phyloP scores from a whole-genome alignment of 192 early-diverging fungal genomes.

The Gigaspora rosea region DNA sequence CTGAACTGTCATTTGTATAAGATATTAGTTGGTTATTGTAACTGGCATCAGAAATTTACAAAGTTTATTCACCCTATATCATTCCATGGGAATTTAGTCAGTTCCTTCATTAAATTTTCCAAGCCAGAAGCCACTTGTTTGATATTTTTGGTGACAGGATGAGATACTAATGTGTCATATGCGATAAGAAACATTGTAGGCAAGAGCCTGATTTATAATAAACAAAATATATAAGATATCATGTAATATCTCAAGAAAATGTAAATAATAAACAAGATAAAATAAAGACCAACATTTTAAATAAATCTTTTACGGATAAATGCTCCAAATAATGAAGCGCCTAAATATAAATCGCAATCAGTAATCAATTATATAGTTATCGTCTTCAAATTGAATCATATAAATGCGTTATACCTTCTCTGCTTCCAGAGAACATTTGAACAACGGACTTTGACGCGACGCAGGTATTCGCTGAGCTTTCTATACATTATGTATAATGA shows the following conservation, averaged over 20 bases:
- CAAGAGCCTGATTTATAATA: slow-evolving; percentile 52
- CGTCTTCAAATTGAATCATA: slow-evolving; percentile 27
- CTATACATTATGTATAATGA: slow-evolving; percentile 30
- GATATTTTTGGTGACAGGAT: slow-evolving; percentile 53
- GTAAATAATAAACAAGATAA: not conserved
- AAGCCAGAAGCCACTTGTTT: slow-evolving; percentile 45
- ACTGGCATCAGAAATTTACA: not conserved
- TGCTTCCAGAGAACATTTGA: slow-evolving; percentile 74
- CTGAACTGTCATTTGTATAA: slow-evolving; percentile 18
- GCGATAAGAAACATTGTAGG: slow-evolving; percentile 74
- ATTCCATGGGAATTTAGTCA: slow-evolving; percentile 51
- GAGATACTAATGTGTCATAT: slow-evolving; percentile 70
- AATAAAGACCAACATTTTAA: slow-evolving; percentile 48
- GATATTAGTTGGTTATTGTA: not conserved
- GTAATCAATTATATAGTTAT: slow-evolving; percentile 32
- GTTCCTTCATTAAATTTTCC: slow-evolving; percentile 35
- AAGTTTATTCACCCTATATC: slow-evolving; percentile 37
- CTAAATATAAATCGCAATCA: slow-evolving; percentile 26
- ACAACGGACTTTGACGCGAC: slow-evolving; percentile 73
- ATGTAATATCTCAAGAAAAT: not conserved
- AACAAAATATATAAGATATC: not conserved
- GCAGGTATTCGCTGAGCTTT: slow-evolving; percentile 60
- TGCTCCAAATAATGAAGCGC: slow-evolving; percentile 67
- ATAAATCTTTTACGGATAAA: slow-evolving; percentile 55
- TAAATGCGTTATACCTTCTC: slow-evolving; percentile 58